Evolutionary conservation across 2,329 filamentous ascomycete species (phyloP).

Genomic region (Dothidotthia symphoricarpi): DNA sequence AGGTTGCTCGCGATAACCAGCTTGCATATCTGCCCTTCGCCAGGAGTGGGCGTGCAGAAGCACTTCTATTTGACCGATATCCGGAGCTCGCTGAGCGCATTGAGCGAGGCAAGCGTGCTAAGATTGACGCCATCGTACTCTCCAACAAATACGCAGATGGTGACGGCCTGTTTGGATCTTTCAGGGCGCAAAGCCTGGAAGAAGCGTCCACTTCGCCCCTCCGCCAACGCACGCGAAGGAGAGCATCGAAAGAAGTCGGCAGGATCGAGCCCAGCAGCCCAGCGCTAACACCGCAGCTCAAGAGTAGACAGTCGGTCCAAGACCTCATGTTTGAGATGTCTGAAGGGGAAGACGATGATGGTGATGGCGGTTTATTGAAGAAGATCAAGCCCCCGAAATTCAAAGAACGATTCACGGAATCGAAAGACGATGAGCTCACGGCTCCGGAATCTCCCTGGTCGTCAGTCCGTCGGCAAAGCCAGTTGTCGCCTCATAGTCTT

Average conservation of each 20-base stretch:
- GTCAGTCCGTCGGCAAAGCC: conserved; percentile 13
- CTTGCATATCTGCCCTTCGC: conserved; percentile 72
- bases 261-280: conserved; percentile 58
- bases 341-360: conserved; percentile 58
- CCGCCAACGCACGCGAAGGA: conserved; percentile 44
- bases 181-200: conserved; percentile 64
- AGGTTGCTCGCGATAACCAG: conserved; percentile 79
- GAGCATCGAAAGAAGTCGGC: conserved; percentile 41
- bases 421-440: conserved; percentile 13
- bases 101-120: conserved; percentile 65
- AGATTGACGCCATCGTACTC: conserved; percentile 74
- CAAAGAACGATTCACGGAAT: conserved; percentile 6
- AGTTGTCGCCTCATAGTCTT: conserved; percentile 15
- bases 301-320: conserved; percentile 63
- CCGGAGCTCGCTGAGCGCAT: conserved; percentile 64
- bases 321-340: conserved; percentile 97
- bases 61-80: conserved; percentile 62
- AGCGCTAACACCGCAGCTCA: conserved; percentile 64
- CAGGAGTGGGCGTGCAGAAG: conserved; percentile 70
- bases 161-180: conserved; percentile 63
- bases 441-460: conserved; percentile 30
- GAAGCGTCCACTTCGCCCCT: conserved; percentile 54
- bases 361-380: conserved; percentile 1
- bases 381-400: conserved; percentile 29
- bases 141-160: conserved; percentile 63